Base-by-base conservation (phyloP, 164 flowering plant species). In the Tetracentron sinense region DNA sequence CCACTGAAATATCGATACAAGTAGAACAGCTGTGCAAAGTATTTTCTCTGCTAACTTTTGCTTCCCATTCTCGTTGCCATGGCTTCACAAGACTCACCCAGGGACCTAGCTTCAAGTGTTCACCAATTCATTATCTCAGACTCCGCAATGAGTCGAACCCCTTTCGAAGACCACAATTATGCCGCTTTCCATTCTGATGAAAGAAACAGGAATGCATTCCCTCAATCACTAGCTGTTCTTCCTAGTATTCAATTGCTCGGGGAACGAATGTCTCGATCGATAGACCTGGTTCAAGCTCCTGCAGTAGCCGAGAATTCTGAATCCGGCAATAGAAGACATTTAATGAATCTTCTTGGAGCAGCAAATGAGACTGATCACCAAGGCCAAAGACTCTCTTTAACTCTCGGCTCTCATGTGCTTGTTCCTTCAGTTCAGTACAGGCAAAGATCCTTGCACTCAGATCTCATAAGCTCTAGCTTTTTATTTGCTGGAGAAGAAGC, bases 301-400 rank as follows among this genome's bases (percentile, higher is more conserved):
- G 44, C 63, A 6, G 22, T 63, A 2, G 55, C 72, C 0, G 78
- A 76, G 49, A 78, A 75, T 52, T 56, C 81, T 28, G 69, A 72
- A 49, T 75, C 71, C 44, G 71, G 63, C 62, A 75, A 72, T 48
- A 72, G 71, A 35, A 78, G 85, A 56, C 83, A 82, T 58, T 52
- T 84, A 7, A 78, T 86, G 80, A 85, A 84, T 73, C 85, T 81
- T 63, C 76, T 81, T 61, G 83, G 81, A 69, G 72, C 82, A n/a
- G 47, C 82, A 44, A 77, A 69, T 35, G 87, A 82, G 56, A 65
- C 44, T n/a, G 59, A 50, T 78, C 77, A 54, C 65, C 88, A 83
- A 68, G 75, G 81, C 30, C 87, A 83, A 60, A 85, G 90, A 25
- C 69, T 89, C 42, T 89, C 96, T 27, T 84, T 89, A 31, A 83